A percentile compares a stretch with the other conserved stretches of the same genome.
Evolutionary conservation across 192 early-diverging fungal species (phyloP).

Genomic region (Glomus cerebriforme): DNA sequence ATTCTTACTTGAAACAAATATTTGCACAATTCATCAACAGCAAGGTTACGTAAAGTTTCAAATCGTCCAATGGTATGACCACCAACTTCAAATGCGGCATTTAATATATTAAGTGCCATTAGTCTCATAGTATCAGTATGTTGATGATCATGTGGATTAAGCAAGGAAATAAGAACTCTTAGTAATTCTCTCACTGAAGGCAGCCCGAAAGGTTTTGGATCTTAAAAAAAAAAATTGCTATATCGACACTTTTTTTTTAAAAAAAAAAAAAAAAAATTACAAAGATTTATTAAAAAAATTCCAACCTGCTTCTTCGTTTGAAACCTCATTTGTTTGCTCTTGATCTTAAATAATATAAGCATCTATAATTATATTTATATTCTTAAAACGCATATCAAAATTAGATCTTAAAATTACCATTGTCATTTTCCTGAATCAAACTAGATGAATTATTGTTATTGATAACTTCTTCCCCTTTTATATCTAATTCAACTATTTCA

Average conservation of each 20-base stretch:
- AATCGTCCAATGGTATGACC: conserved; percentile 73
- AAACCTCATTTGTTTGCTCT: not conserved
- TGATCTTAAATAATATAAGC: not conserved
- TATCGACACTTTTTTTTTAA: not conserved
- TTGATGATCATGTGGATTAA: conserved; percentile 86
- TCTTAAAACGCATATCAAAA: not conserved
- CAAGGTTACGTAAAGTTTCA: conserved; percentile 64
- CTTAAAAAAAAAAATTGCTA: conserved; percentile 22
- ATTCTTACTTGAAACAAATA: conserved; percentile 76
- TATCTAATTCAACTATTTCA: not conserved
- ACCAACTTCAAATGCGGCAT: conserved; percentile 84
- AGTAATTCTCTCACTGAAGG: conserved; percentile 89
- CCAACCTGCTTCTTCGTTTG: conserved; percentile 25
- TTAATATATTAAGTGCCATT: conserved; percentile 86
- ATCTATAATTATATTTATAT: not conserved
- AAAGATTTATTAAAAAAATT: not conserved
- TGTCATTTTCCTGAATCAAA: not conserved
- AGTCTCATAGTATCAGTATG: conserved; percentile 94
- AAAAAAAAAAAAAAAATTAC: not conserved
- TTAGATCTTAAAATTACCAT: not conserved
- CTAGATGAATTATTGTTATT: not conserved
- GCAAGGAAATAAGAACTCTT: conserved; percentile 85
- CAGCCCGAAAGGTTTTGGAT: conserved; percentile 69
- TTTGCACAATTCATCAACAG: conserved; percentile 83
- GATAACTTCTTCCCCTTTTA: not conserved